Evolutionary conservation across 306 rosid genomes (phyloP), one percentile per base, ranked within the genome.

Genomic region (Ammopiptanthus mongolicus): DNA sequence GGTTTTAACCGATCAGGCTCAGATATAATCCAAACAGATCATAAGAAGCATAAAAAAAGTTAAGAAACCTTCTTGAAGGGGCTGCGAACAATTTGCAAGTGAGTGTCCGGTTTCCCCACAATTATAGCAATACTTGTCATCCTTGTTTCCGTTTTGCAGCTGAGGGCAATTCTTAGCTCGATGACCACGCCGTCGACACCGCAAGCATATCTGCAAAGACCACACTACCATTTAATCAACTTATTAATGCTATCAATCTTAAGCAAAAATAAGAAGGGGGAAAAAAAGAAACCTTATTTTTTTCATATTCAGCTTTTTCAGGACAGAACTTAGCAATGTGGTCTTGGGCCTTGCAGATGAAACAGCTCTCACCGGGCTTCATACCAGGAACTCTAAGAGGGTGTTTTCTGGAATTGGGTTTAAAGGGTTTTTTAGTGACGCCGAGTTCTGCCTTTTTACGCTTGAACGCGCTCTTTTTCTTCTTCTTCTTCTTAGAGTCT

Each of bases 301-400:
- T 91, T 37, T 95, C 98, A 97, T 96, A 90, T 63, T 86, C 83
- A 73, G 88, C 87, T 70, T 89, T 80, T 58, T 88, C 34, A 4
- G 93, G 84, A 52, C 98, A 95, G 42, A 86, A 81, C 81, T 90
- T 95, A 42, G 98, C 96, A 36, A 95, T 88, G 68, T 95, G 98
- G 17, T 91, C 91, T 17, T 55, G 67, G 33, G 84, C 85, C 71
- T 82, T 88, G 68, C 97, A 91, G 67, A 95, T 91, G 87, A 84
- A 95, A 73, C 98, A 91, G 75, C 85, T 88, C 1, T 95, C 98
- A 14, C 97, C 98, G 22, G 98, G 97, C 84, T 84, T 95, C 98
- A 84, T 84, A 3, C 98, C 98, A n/a, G 96, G 96, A 7, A 94
- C 93, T 80, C 97, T 83, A 10, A 91, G 91, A 8, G 93, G 97